Percentiles rank a stretch among this genome's conserved stretches.
Conservation (phyloP, 768 basidiomycete genomes). For the Agaricus sinodeliciosus region DNA sequence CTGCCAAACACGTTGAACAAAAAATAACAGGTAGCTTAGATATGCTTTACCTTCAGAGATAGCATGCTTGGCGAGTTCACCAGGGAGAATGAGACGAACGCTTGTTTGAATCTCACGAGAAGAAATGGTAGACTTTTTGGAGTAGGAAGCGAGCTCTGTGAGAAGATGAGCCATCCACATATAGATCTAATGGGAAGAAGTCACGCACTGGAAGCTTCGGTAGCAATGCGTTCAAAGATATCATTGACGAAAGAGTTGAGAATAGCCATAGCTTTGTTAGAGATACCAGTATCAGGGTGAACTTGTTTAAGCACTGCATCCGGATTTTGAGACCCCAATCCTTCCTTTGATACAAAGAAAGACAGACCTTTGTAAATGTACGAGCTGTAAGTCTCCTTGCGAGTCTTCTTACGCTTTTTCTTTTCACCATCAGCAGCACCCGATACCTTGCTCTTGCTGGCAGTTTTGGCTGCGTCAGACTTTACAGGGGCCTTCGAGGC, state of each 20-base stretch:
- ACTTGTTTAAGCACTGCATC: constrained; percentile 86
- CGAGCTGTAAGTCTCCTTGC: constrained; percentile 91
- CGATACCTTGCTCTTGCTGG: constrained; percentile 74
- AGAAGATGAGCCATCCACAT: constrained; percentile 5
- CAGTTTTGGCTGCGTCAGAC: constrained; percentile 57
- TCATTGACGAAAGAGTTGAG: constrained; percentile 96
- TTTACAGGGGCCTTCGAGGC: constrained; percentile 74
- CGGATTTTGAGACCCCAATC: too few species aligned
- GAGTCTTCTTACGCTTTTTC: constrained; percentile 81
- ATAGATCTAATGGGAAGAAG: not conserved
- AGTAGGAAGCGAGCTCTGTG: constrained; percentile 90
- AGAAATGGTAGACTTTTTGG: constrained; percentile 98
- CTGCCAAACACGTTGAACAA: constrained; percentile 92
- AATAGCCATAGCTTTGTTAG: constrained; percentile 98
- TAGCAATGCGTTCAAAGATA: constrained; percentile 90
- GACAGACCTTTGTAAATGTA: constrained; percentile 84
- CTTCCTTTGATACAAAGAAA: too few species aligned
- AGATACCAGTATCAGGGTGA: constrained; percentile 98
- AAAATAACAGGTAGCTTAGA: constrained; percentile 56
- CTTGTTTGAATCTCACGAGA: constrained; percentile 98
- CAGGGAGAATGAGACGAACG: constrained; percentile 94
- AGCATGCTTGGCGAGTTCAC: constrained; percentile 97
- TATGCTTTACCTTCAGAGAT: constrained; percentile 76
- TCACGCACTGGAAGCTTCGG: constrained; percentile 78
- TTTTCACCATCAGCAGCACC: constrained; percentile 67